phyloP scores from a whole-genome alignment of 2,329 filamentous ascomycete species.

The Thelonectria olida region DNA sequence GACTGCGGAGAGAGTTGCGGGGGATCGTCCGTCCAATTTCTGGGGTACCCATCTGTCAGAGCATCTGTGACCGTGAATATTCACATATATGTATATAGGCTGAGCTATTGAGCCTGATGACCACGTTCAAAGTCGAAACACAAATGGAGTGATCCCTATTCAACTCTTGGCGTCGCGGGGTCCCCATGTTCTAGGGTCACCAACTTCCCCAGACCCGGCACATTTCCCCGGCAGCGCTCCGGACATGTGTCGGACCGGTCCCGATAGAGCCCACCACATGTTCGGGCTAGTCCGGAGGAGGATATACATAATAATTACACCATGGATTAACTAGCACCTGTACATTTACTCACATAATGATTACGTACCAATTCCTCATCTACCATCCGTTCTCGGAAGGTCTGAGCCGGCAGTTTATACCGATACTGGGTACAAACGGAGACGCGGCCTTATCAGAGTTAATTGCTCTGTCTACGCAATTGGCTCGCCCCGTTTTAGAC shows the following conservation, averaged over 20 bases:
- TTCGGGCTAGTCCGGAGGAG: not conserved
- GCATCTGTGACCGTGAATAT: too few relatives aligned
- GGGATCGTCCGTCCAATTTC: too few relatives aligned
- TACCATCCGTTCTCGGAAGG: not conserved
- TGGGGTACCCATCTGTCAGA: too few relatives aligned
- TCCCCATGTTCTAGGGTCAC: too few relatives aligned
- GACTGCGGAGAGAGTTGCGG: too few relatives aligned
- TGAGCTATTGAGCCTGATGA: too few relatives aligned
- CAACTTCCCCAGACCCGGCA: not conserved
- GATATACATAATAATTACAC: not conserved
- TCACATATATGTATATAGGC: too few relatives aligned
- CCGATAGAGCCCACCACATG: not conserved
- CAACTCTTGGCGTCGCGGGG: too few relatives aligned
- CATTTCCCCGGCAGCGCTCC: not conserved
- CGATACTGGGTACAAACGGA: not conserved
- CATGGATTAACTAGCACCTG: not conserved
- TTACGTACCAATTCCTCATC: not conserved
- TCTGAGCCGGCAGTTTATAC: not conserved
- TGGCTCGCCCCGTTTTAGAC: not conserved
- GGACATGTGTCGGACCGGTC: not conserved
- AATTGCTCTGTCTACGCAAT: not conserved
- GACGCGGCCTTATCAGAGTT: not conserved
- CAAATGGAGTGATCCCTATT: too few relatives aligned
- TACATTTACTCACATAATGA: not conserved
- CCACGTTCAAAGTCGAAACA: too few relatives aligned